Evolutionary conservation across 176 grass and related monocot species (phyloP).

Genomic region (Tuctoria greenei): DNA sequence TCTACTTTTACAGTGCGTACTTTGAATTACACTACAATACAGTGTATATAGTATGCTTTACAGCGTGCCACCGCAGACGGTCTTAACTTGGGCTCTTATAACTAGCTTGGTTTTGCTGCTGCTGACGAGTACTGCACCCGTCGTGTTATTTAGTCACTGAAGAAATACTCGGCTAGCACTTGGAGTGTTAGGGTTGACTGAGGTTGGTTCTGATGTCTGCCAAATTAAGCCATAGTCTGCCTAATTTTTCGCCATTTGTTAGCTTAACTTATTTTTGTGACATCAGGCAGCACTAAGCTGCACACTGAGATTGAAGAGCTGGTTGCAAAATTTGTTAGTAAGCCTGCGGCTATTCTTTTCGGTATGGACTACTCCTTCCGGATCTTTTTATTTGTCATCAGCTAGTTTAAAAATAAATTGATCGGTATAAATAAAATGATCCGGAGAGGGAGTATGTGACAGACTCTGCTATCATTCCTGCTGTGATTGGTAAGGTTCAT

Average conservation of each 20-base stretch:
- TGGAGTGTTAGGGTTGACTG: constrained; percentile 81
- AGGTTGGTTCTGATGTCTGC: constrained; percentile 44
- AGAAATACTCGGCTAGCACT: constrained; percentile 81
- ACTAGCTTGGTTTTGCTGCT: constrained; percentile 93
- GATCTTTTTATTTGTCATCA: too few species aligned
- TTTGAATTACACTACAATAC: too few species aligned
- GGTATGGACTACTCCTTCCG: constrained; percentile 98
- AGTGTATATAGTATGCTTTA: too few species aligned
- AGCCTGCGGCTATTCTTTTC: constrained; percentile 81
- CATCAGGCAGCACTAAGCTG: constrained; percentile 76
- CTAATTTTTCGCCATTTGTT: constrained; percentile 14
- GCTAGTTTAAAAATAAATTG: too few species aligned
- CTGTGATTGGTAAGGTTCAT: constrained; percentile 74
- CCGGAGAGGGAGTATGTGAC: too few species aligned
- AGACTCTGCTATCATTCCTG: constrained; percentile 84
- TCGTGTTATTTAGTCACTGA: constrained; percentile 83
- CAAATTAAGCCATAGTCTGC: constrained; percentile 24
- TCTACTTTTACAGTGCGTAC: too few species aligned
- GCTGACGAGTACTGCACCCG: constrained; percentile 93
- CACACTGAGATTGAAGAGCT: constrained; percentile 78
- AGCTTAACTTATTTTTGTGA: constrained; percentile 23
- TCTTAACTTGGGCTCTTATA: constrained; percentile 90
- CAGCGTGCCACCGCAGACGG: too few species aligned
- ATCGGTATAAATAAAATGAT: too few species aligned
- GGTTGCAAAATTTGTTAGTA: constrained; percentile 78